These are phyloP conservation scores for Hanseniaspora uvarum DNA, from an alignment of 1,139 yeast species.

Conservation along the genomic window DNA sequence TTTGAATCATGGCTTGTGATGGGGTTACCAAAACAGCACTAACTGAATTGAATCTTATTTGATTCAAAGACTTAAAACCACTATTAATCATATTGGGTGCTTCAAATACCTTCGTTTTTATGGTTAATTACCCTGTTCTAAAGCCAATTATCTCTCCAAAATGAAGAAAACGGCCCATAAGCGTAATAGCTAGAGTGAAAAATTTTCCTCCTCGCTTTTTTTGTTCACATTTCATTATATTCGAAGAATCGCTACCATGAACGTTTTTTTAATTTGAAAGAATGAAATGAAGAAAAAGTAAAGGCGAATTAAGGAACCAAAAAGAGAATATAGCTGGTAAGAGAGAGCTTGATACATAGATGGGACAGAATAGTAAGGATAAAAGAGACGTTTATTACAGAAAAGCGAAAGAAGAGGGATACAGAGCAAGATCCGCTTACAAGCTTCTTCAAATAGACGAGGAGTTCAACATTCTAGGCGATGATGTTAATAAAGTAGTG, in stretches of 20 bases:
- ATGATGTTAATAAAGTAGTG: slow-evolving; percentile 70
- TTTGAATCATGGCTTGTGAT: slow-evolving; percentile 4
- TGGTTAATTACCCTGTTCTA: too few species aligned
- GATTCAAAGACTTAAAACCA: not conserved
- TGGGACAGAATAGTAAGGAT: slow-evolving; percentile 95
- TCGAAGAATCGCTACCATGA: not conserved
- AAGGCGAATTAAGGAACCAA: not conserved
- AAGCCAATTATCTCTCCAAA: too few species aligned
- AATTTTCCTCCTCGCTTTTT: not conserved
- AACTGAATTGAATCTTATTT: not conserved
- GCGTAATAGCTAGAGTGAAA: not conserved
- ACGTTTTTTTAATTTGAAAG: not conserved
- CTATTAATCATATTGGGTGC: not conserved
- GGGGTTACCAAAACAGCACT: not conserved
- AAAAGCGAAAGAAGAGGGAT: slow-evolving; percentile 94
- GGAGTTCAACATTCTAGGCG: slow-evolving; percentile 64
- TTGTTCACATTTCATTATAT: not conserved
- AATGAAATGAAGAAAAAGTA: not conserved
- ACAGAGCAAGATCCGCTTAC: slow-evolving; percentile 94
- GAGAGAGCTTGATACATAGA: too few species aligned
- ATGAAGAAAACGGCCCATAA: not conserved
- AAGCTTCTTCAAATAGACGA: slow-evolving; percentile 82
- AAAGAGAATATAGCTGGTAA: not conserved
- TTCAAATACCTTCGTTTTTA: not conserved
- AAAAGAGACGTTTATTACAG: slow-evolving; percentile 83